Conservation (phyloP, 73 alveolate species). For the Tetrahymena borealis region DNA sequence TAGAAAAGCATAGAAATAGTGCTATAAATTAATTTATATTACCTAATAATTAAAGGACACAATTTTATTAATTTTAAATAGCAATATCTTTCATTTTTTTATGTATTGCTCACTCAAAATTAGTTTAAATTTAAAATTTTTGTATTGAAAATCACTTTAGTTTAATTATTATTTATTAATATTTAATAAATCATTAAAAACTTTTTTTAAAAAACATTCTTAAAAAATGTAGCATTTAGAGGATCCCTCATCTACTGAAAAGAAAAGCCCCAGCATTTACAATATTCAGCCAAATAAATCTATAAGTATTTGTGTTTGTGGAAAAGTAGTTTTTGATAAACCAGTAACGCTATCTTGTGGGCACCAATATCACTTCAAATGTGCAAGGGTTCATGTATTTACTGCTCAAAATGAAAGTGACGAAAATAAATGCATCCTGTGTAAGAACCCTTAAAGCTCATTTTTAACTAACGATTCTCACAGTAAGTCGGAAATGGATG, state of each 20-base stretch:
- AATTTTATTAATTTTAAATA: neutral
- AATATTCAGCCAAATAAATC: neutral
- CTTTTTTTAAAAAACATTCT: no score
- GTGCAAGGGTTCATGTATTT: neutral
- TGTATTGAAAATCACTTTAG: no score
- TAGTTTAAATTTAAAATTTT: neutral
- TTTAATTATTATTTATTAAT: neutral
- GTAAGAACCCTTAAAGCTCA: neutral
- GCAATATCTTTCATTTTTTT: neutral
- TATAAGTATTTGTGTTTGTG: neutral
- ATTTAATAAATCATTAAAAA: neutral
- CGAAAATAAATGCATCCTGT: neutral
- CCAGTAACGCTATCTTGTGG: neutral
- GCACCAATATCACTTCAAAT: neutral
- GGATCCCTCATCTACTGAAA: neutral
- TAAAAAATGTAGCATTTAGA: neutral
- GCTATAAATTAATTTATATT: no score
- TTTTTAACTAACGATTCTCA: neutral
- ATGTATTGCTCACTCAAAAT: no score
- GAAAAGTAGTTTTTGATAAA: neutral
- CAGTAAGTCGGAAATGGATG: neutral
- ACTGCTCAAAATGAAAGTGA: neutral
- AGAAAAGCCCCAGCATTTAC: neutral
- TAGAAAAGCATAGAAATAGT: no score
- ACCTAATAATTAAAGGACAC: neutral